These are phyloP conservation scores for Leersia perrieri DNA, from an alignment of 176 grass and related monocot species.

Conservation along the genomic window DNA sequence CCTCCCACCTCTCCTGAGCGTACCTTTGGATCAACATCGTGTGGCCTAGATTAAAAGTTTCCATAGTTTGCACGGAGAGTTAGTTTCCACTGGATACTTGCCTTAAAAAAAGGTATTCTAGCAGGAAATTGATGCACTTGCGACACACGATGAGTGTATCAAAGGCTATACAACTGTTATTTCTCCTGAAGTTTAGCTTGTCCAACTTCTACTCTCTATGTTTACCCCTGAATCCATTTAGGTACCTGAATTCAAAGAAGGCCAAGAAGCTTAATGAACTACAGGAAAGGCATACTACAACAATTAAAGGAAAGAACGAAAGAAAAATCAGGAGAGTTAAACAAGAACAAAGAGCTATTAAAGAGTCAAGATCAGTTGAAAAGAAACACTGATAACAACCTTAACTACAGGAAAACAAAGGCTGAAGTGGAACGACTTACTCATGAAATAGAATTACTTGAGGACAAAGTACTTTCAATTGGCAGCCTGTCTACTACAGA, in stretches of 20 bases:
- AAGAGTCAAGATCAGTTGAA: slow-evolving; percentile 84
- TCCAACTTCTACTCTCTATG: neutral
- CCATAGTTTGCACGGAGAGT: too few relatives aligned
- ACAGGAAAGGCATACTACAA: slow-evolving; percentile 59
- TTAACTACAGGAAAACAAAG: slow-evolving; percentile 92
- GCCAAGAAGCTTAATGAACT: slow-evolving; percentile 59
- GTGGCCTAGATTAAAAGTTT: too few relatives aligned
- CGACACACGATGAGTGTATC: slow-evolving; percentile 52
- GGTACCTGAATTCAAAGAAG: slow-evolving; percentile 82
- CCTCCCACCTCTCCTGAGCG: too few relatives aligned
- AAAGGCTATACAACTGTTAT: slow-evolving; percentile 52
- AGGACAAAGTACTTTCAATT: slow-evolving; percentile 67
- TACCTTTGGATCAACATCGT: too few relatives aligned
- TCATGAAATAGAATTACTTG: slow-evolving; percentile 74
- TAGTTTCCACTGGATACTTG: too few relatives aligned
- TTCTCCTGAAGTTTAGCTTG: neutral
- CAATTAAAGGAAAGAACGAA: slow-evolving; percentile 52
- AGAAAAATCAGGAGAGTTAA: slow-evolving; percentile 58
- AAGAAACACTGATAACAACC: slow-evolving; percentile 97
- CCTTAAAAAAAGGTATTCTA: slow-evolving; percentile 77
- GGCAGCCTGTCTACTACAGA: slow-evolving; percentile 75
- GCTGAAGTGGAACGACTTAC: slow-evolving; percentile 73
- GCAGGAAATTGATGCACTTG: slow-evolving; percentile 73
- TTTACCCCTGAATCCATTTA: slow-evolving; percentile 36
- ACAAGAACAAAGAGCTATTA: slow-evolving; percentile 71